These are phyloP conservation scores for Rhizoclosmatium sp. DNA, from an alignment of 192 early-diverging fungal species.

Conservation along the genomic window DNA sequence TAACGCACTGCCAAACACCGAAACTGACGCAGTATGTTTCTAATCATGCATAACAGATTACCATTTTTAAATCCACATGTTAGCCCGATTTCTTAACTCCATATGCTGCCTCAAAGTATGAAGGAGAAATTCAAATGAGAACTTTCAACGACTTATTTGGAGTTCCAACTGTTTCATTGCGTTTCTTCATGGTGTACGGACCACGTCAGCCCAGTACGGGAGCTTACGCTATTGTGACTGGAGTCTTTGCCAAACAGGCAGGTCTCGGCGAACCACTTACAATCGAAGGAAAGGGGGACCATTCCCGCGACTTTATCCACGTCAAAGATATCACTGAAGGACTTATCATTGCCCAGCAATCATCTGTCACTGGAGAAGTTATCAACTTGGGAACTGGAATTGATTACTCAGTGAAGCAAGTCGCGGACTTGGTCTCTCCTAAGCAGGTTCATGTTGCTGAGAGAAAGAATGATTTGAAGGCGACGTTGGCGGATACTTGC, in stretches of 20 bases:
- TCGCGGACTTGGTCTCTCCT: not conserved
- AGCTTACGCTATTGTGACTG: not conserved
- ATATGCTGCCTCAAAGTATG: too few species aligned
- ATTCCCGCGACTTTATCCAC: constrained; percentile 6
- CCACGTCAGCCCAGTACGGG: not conserved
- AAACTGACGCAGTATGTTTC: too few species aligned
- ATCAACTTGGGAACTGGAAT: not conserved
- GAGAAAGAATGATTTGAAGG: not conserved
- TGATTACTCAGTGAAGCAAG: not conserved
- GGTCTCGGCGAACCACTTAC: not conserved
- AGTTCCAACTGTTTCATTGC: too few species aligned
- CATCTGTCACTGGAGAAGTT: not conserved
- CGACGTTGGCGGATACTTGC: not conserved
- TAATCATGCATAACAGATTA: too few species aligned
- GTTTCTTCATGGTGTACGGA: too few species aligned
- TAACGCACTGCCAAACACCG: too few species aligned
- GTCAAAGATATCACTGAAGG: not conserved
- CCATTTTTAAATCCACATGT: too few species aligned
- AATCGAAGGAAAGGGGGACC: not conserved
- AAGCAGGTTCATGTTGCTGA: not conserved
- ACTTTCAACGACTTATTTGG: too few species aligned
- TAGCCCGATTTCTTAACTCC: too few species aligned
- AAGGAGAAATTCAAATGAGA: too few species aligned
- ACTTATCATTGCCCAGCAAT: not conserved
- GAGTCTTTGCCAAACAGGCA: not conserved